Base-by-base conservation (phyloP, 2,329 filamentous ascomycete genomes). In the Lecanicillium sp. region DNA sequence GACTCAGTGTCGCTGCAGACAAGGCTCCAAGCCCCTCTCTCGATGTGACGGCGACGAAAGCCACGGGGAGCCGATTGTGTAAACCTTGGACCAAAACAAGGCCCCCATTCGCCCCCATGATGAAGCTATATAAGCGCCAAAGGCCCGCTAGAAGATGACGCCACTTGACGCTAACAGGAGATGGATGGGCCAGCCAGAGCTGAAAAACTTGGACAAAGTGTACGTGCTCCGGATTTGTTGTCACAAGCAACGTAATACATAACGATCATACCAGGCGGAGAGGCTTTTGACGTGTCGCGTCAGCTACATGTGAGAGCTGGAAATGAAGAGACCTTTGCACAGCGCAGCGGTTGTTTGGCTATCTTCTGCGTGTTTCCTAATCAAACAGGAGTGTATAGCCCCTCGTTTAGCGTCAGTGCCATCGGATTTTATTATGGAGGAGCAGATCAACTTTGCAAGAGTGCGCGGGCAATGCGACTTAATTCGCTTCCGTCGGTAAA, bases 151-250 rank as follows among this genome's bases (percentile, higher is more conserved):
- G 15, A 3, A 36, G 11, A 38, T 38, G 43, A 26, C 33, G 43
- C 33, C 43, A 45, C 43, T 29, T 6, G 33, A 45, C 32, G 24
- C 43, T 38, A 44, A n/a, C 19, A 33, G 27, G 7, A 43, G 29
- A n/a, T 43, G 29, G 17, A 15, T 23, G 40, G 40, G 11, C 8
- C 19, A 15, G 15, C 12, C 20, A 23, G 7, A 23, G 29, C 19
- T 38, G 17, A 38, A 38, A n/a, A n/a, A 5, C 7, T 14, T 10
- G 11, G 11, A 32, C 29, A 32, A 10, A 9, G 29, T 38, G 35
- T 38, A 21, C 20, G 21, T 38, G 35, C 15, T 36, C 9, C 15
- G 5, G 4, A 8, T 5, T 36, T 36, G 17, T 19, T 19, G 15
- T 19, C 9, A 20, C n/a, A 17, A 36, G 33, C 5, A 15, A 15